These are phyloP conservation scores for Choiromyces venosus DNA, from an alignment of 495 filamentous ascomycete species.

Conservation along the genomic window DNA sequence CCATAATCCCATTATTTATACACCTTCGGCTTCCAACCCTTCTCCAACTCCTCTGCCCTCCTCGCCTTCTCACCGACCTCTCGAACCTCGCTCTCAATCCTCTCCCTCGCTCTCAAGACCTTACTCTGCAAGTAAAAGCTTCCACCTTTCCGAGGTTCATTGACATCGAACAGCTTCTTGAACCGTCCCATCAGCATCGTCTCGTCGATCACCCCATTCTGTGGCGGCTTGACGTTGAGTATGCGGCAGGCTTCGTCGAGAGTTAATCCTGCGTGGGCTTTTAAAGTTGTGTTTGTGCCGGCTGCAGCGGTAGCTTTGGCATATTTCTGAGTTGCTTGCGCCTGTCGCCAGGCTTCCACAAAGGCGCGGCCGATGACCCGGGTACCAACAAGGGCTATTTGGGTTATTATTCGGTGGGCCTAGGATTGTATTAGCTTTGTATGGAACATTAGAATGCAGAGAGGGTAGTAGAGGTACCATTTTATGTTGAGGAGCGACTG, in stretches of 20 bases:
- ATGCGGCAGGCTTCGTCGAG: slow-evolving; percentile 97
- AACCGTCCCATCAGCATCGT: slow-evolving; percentile 77
- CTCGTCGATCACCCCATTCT: slow-evolving; percentile 66
- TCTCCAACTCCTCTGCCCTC: slow-evolving; percentile 62
- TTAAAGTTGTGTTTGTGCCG: slow-evolving; percentile 47
- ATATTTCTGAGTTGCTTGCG: slow-evolving; percentile 76
- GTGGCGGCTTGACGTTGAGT: slow-evolving; percentile 86
- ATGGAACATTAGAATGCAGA: not conserved
- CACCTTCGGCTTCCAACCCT: slow-evolving; percentile 90
- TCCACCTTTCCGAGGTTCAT: slow-evolving; percentile 90
- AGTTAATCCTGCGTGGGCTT: slow-evolving; percentile 66
- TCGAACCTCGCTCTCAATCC: slow-evolving; percentile 76
- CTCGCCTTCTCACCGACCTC: slow-evolving; percentile 51
- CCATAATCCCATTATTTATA: slow-evolving; percentile 63
- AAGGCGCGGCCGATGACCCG: slow-evolving; percentile 92
- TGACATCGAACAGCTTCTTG: slow-evolving; percentile 88
- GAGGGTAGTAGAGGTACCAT: not conserved
- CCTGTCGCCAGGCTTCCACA: slow-evolving; percentile 85
- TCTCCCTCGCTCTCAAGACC: slow-evolving; percentile 78
- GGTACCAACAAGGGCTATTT: slow-evolving; percentile 81
- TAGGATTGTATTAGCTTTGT: slow-evolving; percentile 41
- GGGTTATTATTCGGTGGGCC: slow-evolving; percentile 92
- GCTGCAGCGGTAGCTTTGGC: slow-evolving; percentile 57
- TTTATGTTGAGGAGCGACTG: not conserved
- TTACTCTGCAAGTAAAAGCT: slow-evolving; percentile 99